These are phyloP conservation scores for Pythium monospermum DNA, from an alignment of 352 stramenopile species.

Conservation along the genomic window DNA sequence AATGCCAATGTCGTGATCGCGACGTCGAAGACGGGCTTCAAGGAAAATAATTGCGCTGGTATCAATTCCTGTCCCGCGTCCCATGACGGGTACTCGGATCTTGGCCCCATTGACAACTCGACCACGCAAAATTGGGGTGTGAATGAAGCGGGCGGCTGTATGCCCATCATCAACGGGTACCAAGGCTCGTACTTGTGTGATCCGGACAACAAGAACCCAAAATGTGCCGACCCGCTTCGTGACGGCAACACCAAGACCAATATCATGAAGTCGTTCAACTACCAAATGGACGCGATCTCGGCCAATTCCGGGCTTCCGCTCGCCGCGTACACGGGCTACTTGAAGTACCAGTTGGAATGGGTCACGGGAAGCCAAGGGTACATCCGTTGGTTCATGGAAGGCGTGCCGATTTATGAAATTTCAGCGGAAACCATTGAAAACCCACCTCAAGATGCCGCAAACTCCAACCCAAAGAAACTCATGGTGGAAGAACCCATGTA, in stretches of 20 bases:
- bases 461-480: conserved; percentile 40
- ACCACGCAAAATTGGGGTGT: conserved; percentile 41
- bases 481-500: conserved; percentile 66
- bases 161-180: conserved; percentile 51
- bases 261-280: conserved; percentile 39
- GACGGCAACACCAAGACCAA: conserved; percentile 26
- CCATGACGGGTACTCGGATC: conserved; percentile 34
- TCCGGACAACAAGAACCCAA: conserved; percentile 33
- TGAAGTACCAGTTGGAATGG: conserved; percentile 60
- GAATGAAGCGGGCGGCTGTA: conserved; percentile 44
- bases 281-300: conserved; percentile 64
- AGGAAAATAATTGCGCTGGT: conserved; percentile 36
- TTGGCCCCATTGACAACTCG: conserved; percentile 25
- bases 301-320: conserved; percentile 38
- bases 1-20: conserved; percentile 22
- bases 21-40: conserved; percentile 29
- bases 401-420: conserved; percentile 50
- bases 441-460: conserved; percentile 25
- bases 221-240: conserved; percentile 26
- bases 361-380: conserved; percentile 45
- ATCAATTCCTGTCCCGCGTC: conserved; percentile 30
- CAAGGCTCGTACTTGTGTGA: conserved; percentile 41
- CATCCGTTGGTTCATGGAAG: conserved; percentile 48
- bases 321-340: conserved; percentile 36
- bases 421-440: conserved; percentile 39